Evolutionary conservation across 257 asterid species (phyloP).

Genomic region (Anisodus tanguticus): DNA sequence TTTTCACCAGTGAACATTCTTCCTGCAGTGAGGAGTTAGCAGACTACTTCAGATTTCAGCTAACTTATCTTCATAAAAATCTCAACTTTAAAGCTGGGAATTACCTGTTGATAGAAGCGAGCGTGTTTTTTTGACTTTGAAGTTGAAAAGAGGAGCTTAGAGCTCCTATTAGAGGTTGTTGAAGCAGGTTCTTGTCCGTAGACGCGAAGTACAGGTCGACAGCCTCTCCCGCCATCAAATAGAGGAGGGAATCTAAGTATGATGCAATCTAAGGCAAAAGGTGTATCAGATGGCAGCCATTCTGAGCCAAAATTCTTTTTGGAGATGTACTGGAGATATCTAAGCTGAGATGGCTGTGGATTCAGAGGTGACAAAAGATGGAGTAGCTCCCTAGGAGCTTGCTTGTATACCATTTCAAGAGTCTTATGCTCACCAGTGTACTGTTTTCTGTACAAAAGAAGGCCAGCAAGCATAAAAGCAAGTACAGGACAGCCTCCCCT

Average conservation of each 20-base stretch:
- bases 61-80: conserved; percentile 24
- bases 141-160: conserved; percentile 86
- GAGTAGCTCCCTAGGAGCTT: conserved; percentile 97
- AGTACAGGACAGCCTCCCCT: conserved; percentile 99
- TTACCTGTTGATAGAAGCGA: conserved; percentile 80
- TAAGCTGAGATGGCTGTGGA: conserved; percentile 98
- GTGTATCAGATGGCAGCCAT: conserved; percentile 93
- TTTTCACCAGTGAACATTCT: conserved; percentile 81
- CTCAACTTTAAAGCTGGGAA: conserved; percentile 37
- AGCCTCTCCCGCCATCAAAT: conserved; percentile 79
- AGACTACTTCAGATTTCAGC: conserved; percentile 35
- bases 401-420: conserved; percentile 96
- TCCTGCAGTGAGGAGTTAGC: conserved; percentile 65
- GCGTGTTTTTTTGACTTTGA: conserved; percentile 56
- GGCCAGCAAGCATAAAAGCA: conserved; percentile 99
- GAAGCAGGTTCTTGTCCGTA: conserved; percentile 92
- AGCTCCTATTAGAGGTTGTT: conserved; percentile 72
- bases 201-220: conserved; percentile 83
- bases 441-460: conserved; percentile 91
- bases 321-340: conserved; percentile 95
- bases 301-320: conserved; percentile 79
- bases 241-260: conserved; percentile 73
- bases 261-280: conserved; percentile 81
- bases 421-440: conserved; percentile 94
- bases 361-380: conserved; percentile 92